Base-by-base conservation (phyloP, 169 alveolate species). In the Eimeria zaria region DNA sequence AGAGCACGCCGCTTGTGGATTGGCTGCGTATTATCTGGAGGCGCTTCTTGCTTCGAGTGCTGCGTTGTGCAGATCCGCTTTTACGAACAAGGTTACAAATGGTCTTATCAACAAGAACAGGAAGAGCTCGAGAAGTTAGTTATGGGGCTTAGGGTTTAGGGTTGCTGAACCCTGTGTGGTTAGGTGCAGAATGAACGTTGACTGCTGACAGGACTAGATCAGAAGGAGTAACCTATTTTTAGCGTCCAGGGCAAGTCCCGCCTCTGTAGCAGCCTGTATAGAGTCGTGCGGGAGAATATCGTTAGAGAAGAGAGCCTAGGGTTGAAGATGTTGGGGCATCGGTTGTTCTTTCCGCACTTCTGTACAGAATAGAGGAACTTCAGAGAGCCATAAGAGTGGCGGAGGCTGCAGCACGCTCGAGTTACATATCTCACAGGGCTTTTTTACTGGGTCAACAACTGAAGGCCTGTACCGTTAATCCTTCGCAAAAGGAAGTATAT, bases 361-460 rank as follows among this genome's bases (percentile, higher is more conserved):
- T 71, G 9, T 30, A 6, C 96, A 92, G 96, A 87, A 92, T 92
- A 5, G 90, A 55, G 44, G 93, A 64, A 41, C 92, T 92, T 16
- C 96, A 92, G 74, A 51, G 89, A 14, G 96, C 73, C 55, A 78
- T 92, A 12, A 90, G 93, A 44, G 73, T 92, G 78, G 96, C 96
- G 62, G 96, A 78, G 74, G 96, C 96, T 24, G 96, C 78, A 20
- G 96, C 96, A 0, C 84, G 96, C n/a, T 92, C 96, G 58, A 78
- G 92, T 30, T 92, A 92, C 76, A 92, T 92, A 30, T 80, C 93
- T 27, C 84, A 78, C 74, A 78, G 96, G 30, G 87, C 96, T 14
- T 78, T 92, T 14, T 84, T 92, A 8, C 46, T 92, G 83, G 96
- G 87, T 39, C 93, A 92, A 53, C 96, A 92, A 48, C 92, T 92